Evolutionary conservation across 768 basidiomycete species (phyloP).

Genomic region (Leucocoprinus birnbaumii): DNA sequence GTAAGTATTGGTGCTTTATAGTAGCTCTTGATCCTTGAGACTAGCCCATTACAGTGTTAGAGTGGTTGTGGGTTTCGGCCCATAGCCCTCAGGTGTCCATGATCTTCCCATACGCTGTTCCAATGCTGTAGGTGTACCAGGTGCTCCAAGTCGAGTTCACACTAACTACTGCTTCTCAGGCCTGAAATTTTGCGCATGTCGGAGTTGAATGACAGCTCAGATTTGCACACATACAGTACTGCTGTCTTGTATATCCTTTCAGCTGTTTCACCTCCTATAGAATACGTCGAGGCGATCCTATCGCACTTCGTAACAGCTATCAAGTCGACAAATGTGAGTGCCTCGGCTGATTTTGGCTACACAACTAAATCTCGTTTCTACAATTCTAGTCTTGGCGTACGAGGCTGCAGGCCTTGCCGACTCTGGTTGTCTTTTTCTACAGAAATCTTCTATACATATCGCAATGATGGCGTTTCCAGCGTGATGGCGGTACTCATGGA

Average conservation of each 20-base stretch:
- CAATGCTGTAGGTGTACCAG: conserved; percentile 61
- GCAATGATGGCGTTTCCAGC: conserved; percentile 56
- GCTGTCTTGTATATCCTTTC: conserved; percentile 82
- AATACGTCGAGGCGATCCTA: conserved; percentile 60
- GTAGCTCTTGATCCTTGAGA: conserved; percentile 4
- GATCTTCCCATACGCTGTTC: conserved; percentile 74
- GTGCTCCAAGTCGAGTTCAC: neutral
- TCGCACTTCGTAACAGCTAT: conserved; percentile 66
- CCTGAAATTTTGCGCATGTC: conserved; percentile 89
- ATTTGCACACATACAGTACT: conserved; percentile 78
- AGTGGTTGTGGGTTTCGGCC: conserved; percentile 78
- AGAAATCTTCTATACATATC: conserved; percentile 81
- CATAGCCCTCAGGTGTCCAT: conserved; percentile 73
- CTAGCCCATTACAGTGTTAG: conserved; percentile 48
- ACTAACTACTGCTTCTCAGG: conserved; percentile 32
- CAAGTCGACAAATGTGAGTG: conserved; percentile 72
- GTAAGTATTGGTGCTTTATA: conserved; percentile 37
- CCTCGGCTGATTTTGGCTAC: neutral
- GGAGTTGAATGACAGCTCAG: conserved; percentile 82
- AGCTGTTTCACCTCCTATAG: conserved; percentile 69
- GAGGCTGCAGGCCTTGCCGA: conserved; percentile 83
- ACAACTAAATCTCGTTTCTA: neutral
- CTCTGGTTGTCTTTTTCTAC: conserved; percentile 88
- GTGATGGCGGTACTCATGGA: conserved; percentile 83
- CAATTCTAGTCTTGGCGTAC: conserved; percentile 81